Evolutionary conservation across 495 filamentous ascomycete species (phyloP), one percentile per base, ranked within the genome.

Genomic region (Penicillium paxilli): DNA sequence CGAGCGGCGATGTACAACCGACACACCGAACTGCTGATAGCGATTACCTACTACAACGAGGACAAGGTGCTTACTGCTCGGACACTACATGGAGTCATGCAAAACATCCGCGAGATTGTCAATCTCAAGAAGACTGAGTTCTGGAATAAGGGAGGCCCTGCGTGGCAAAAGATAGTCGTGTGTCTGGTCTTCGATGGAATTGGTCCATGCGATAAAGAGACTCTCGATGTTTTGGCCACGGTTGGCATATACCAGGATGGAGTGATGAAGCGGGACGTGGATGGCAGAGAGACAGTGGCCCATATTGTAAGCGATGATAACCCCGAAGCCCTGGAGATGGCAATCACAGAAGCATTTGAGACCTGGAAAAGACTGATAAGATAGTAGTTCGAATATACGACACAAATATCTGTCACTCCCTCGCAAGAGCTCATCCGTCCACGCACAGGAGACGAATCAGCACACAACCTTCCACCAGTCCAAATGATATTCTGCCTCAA

Each of bases 361-460:
- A n/a, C 17, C 2, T 38, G 8, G 5, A 6, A 38, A 38, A 6
- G 14, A 9, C 35, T 38, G 16, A 38, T 16, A 19, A 3, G 2
- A n/a, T 38, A n/a, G 17, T 30, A 57, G 48, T 57, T 57, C n/a
- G 40, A 50, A 38, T 56, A 45, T 22, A 50, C 47, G 16, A 49
- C 51, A 1, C 51, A 53, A 30, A 41, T 53, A 4, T 53, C 51
- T 28, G 51, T 53, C 4, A 53, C 51, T 6, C 51, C 51, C 8
- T 19, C 51, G 5, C 51, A 53, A 12, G 28, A 53, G 35, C 28
- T 53, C 10, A 38, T 53, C n/a, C 51, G 51, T 2, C 51, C 51
- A 1, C 20, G 14, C n/a, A 3, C 16, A 6, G 21, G 20, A 20
- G 32, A 53, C 11, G 41, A 53, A 16, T 24, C 42, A 1, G 45